Evolutionary conservation across 768 basidiomycete species (phyloP), one percentile per base, ranked within the genome.

Genomic region (Lanmaoa rubissima): DNA sequence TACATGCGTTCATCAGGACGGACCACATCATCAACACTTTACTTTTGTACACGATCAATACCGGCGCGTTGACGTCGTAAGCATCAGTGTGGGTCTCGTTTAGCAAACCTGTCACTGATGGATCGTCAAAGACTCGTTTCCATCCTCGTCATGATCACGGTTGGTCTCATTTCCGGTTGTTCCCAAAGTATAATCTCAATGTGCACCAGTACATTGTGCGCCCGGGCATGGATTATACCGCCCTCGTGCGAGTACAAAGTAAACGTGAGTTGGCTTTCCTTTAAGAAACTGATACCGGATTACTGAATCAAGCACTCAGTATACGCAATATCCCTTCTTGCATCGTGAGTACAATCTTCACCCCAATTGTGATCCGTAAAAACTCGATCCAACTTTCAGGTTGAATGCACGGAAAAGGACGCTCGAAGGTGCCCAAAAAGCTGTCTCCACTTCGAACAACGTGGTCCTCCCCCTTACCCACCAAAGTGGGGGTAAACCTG

Each of bases 261-360:
- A 53, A 55, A 59, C 8, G 62, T 63, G 34, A 47, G 61, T 31
- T 31, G 28, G 28, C 26, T 31, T 31, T 31, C 28, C 28, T 31
- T 31, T 31, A 31, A 8, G 28, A 31, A 28, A 8, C 28, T 31
- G 7, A 7, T 8, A 31, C 7, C 28, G 7, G 28, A 31, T 31
- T 31, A 7, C 7, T 55, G 9, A 35, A 24, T 31, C 32, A 3
- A 26, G 4, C 34, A 19, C 38, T 16, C 5, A 62, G 63, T 62
- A 16, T 61, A 65, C 31, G 63, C 60, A 1, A 39, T 65, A 40
- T 65, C 63, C n/a, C 45, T 58, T 16, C 43, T 58, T n/a, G 56
- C 63, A 39, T 64, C 53, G 63, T 65, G 19, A 26, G 63, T 51
- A 21, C 48, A 7, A 4, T 32, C 24, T 5, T 36, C 51, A 10